Percentiles rank a stretch among this genome's conserved stretches.
Conservation (phyloP, 2,329 filamentous ascomycete species). For the Juglanconis juglandina region DNA sequence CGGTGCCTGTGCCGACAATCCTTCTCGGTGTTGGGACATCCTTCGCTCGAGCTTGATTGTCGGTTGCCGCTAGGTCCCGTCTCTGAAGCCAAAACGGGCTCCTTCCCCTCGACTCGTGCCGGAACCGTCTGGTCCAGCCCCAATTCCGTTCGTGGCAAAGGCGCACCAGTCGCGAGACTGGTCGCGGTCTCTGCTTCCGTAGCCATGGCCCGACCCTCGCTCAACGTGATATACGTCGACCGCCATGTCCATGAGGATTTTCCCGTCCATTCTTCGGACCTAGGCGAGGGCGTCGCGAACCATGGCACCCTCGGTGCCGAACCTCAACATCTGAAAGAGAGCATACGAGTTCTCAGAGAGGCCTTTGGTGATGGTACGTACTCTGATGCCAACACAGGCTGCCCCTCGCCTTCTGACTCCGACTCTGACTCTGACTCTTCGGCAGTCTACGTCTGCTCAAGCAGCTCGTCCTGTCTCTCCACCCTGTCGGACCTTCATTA, state of each 20-base stretch:
- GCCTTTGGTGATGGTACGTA: conserved; percentile 53
- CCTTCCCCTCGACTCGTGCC: conserved; percentile 1
- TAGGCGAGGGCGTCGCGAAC: conserved; percentile 20
- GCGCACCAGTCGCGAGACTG: conserved; percentile 60
- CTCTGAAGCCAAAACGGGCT: conserved; percentile 19
- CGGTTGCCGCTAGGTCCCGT: conserved; percentile 13
- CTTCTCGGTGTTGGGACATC: conserved; percentile 16
- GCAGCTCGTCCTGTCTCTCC: conserved; percentile 51
- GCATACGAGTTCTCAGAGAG: conserved; percentile 48
- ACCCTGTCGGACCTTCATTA: conserved; percentile 53
- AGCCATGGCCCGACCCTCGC: conserved; percentile 55
- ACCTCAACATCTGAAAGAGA: conserved; percentile 39
- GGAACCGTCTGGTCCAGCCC: conserved; percentile 15
- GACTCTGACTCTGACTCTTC: neutral
- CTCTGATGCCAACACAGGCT: neutral
- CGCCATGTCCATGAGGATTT: conserved; percentile 45
- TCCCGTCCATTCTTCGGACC: conserved; percentile 26
- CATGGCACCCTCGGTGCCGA: conserved; percentile 31
- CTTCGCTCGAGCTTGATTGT: conserved; percentile 18
- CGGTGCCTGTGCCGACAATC: conserved; percentile 19
- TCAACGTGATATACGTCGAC: conserved; percentile 60
- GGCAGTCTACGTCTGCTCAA: conserved; percentile 52
- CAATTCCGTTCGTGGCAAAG: conserved; percentile 39
- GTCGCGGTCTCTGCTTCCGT: conserved; percentile 48
- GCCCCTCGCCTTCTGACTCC: conserved; percentile 14